Evolutionary conservation across 2,329 filamentous ascomycete species (phyloP), one percentile per base, ranked within the genome.

Genomic region (Aspergillus neotritici): DNA sequence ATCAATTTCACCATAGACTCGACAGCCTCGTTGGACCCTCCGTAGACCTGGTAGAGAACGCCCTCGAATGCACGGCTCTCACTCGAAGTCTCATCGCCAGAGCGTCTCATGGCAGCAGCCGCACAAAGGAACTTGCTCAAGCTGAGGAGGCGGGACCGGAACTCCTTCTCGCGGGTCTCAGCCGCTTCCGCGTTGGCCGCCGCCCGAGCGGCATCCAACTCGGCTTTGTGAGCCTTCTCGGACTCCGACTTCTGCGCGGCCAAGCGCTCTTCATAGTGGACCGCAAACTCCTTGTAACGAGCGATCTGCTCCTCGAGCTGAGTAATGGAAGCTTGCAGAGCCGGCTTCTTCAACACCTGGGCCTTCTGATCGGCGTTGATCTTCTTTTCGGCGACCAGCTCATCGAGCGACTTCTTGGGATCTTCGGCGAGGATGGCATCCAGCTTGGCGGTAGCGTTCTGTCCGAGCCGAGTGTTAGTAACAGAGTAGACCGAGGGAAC

Each of bases 301-400:
- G 69, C 60, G 44, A 82, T 67, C 61, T 83, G 80, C 57, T 82
- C 78, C 58, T 83, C 79, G 31, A 79, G 65, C 53, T 80, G 75
- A 12, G 70, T 63, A 40, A 81, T 65, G 53, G 74, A 70, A 34
- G 72, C 68, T 55, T 82, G 76, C 16, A 84, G 72, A 33, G 68
- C 63, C 30, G 80, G 80, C 60, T 83, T 83, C 72, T 82, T 83
- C 57, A 78, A 64, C 2, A 72, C 71, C 58, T 82, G 78, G 6
- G 77, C 76, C 62, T 80, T 82, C 64, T 84, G 80, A 58, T 84
- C 80, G 49, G 66, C 58, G 58, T 84, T 84, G 68, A 84, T 79
- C 64, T 81, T 82, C 65, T 78, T 79, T 41, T 75, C 65, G 2
- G 71, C 71, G 36, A 83, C 74, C 31, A 84, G 73, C n/a, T 82